Conservation (phyloP, 352 stramenopile species). For the Plasmopara muralis region DNA sequence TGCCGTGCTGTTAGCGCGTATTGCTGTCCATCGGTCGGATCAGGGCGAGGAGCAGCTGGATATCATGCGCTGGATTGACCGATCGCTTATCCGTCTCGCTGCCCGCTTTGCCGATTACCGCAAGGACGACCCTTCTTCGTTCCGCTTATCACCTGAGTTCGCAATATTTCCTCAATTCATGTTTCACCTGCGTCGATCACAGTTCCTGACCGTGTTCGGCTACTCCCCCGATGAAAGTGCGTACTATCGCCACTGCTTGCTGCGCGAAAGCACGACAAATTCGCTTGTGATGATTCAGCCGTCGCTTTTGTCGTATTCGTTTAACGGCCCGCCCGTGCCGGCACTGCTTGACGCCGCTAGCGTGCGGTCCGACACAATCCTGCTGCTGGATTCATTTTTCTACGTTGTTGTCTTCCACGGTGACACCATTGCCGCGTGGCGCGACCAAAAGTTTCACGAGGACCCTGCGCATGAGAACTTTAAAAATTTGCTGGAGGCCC, state of each 20-base stretch:
- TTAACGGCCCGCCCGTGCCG: constrained; percentile 87
- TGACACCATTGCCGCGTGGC: constrained; percentile 98
- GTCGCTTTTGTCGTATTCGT: constrained; percentile 97
- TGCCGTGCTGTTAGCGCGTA: constrained; percentile 93
- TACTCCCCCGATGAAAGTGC: constrained; percentile 97
- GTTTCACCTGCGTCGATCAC: constrained; percentile 98
- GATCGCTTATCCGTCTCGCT: constrained; percentile 96
- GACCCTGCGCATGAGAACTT: constrained; percentile 96
- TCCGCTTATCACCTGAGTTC: constrained; percentile 96
- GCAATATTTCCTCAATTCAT: constrained; percentile 99
- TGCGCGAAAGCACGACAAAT: constrained; percentile 96
- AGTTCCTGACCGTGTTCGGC: constrained; percentile 99
- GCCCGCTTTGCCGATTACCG: constrained; percentile 98
- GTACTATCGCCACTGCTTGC: constrained; percentile 94
- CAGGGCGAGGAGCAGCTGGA: constrained; percentile 81
- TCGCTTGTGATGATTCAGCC: constrained; percentile 99
- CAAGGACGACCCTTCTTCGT: constrained; percentile 96
- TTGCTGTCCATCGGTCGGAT: constrained; percentile 82
- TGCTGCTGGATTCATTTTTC: constrained; percentile 99
- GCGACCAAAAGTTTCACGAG: constrained; percentile 94
- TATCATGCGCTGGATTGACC: constrained; percentile 91
- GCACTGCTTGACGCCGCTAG: constrained; percentile 86
- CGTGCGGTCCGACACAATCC: constrained; percentile 96
- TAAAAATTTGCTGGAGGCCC: constrained; percentile 95
- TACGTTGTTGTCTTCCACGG: constrained; percentile 99